Percentiles rank a stretch among this genome's conserved stretches.
Evolutionary conservation across 1,284 basidiomycete genomes (phyloP).

Genomic region (Cryptococcus jaspeensis): DNA sequence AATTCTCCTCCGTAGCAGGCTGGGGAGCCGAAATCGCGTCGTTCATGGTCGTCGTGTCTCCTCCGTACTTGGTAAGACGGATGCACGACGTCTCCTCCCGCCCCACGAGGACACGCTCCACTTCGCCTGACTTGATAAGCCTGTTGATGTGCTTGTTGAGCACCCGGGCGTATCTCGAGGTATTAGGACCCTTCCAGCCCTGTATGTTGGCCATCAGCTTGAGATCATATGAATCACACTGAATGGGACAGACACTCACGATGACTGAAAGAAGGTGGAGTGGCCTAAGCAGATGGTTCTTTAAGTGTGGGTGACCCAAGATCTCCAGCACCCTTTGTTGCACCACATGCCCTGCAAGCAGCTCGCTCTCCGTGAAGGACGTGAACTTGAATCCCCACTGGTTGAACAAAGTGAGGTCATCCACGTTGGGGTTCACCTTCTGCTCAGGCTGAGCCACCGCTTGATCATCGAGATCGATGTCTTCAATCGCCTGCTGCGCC

Average conservation of each 20-base stretch:
- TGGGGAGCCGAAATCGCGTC: too few species aligned
- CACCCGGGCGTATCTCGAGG: conserved; percentile 29
- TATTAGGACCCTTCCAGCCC: conserved; percentile 26
- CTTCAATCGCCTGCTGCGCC: conserved; percentile 10
- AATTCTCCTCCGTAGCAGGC: not conserved
- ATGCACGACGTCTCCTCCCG: conserved; percentile 29
- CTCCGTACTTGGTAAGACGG: conserved; percentile 40
- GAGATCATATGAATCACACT: not conserved
- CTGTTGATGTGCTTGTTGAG: conserved; percentile 28
- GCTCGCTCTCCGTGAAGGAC: conserved; percentile 34
- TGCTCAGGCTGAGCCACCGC: conserved; percentile 7
- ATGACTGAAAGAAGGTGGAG: conserved; percentile 29
- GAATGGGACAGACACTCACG: conserved; percentile 18
- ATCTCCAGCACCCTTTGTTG: conserved; percentile 38
- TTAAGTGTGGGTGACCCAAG: conserved; percentile 40
- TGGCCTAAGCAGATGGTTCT: conserved; percentile 40
- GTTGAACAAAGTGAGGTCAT: conserved; percentile 4
- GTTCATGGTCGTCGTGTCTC: not conserved
- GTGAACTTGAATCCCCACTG: conserved; percentile 31
- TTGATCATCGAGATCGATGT: conserved; percentile 16
- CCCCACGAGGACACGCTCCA: conserved; percentile 40
- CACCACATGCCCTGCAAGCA: conserved; percentile 36
- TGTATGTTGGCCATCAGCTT: conserved; percentile 8
- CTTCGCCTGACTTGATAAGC: conserved; percentile 29
- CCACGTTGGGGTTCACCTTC: conserved; percentile 4